These are phyloP conservation scores for Eucalyptus caleyi DNA, from an alignment of 345 rosid genomes.

Conservation along the genomic window DNA sequence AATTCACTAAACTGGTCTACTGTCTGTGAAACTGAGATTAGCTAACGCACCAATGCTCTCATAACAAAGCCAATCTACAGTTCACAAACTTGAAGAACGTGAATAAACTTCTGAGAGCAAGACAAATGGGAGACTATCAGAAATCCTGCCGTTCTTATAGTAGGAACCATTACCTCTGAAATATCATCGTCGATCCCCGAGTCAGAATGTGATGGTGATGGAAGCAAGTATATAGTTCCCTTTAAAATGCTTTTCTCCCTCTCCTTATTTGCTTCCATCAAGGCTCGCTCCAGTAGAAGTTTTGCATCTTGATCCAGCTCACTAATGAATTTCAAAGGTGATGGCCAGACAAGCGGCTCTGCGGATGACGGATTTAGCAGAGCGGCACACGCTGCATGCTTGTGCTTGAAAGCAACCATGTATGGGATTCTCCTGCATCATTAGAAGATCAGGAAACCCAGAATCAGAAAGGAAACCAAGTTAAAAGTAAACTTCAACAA, in stretches of 20 bases:
- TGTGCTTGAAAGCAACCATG: constrained; percentile 65
- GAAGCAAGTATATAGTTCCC: constrained; percentile 39
- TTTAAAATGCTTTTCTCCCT: constrained; percentile 81
- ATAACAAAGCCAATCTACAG: background rate
- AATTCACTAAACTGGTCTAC: background rate
- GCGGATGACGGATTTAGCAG: constrained; percentile 85
- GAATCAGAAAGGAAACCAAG: background rate
- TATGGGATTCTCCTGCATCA: constrained; percentile 78
- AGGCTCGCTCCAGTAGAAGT: constrained; percentile 62
- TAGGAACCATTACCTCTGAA: constrained; percentile 53
- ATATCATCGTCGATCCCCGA: constrained; percentile 52
- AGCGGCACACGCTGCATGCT: constrained; percentile 83
- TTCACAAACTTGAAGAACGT: background rate
- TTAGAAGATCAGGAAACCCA: background rate
- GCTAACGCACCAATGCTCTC: background rate
- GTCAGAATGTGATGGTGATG: constrained; percentile 67
- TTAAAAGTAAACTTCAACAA: background rate
- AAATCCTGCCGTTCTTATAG: background rate
- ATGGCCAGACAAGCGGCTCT: constrained; percentile 98
- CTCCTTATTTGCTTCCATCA: constrained; percentile 81
- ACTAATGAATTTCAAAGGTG: constrained; percentile 90
- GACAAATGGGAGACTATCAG: background rate
- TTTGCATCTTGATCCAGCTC: constrained; percentile 87
- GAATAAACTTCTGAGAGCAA: background rate
- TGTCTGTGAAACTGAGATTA: background rate